Base-by-base conservation (phyloP, 78 protist species). In the Bodo saltans region DNA sequence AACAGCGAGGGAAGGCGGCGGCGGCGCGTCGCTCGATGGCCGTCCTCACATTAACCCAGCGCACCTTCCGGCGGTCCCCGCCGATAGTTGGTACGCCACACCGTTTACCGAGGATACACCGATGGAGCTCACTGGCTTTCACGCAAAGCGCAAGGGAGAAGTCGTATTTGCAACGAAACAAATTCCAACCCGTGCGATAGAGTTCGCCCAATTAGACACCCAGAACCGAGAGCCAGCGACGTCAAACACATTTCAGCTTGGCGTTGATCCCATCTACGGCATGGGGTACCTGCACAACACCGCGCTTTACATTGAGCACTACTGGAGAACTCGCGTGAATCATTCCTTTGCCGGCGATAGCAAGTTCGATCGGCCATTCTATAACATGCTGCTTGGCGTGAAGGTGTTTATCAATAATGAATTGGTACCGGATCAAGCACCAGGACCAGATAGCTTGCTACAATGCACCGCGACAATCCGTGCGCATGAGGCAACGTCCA, bases 21-120 rank as follows among this genome's bases (percentile, higher is more conserved):
- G n/a, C n/a, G n/a, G n/a, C n/a, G n/a, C n/a, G n/a, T n/a, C n/a
- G n/a, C n/a, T n/a, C n/a, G n/a, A n/a, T n/a, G n/a, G n/a, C n/a
- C n/a, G n/a, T n/a, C n/a, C n/a, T n/a, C n/a, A n/a, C n/a, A n/a
- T n/a, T n/a, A n/a, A n/a, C n/a, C n/a, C n/a, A n/a, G n/a, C n/a
- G 38, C 42, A 52, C 29, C 35, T 12, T n/a, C 69, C 70, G 68
- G 80, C 42, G 80, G 60, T 47, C n/a, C 60, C 60, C n/a, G n/a
- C 60, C 60, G 60, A 47, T 23, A 23, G n/a, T 8, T 47, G 60
- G 60, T 47, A 47, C 60, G 60, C n/a, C 60, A 8, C 8, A 17
- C 60, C 60, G 60, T 47, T 47, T 17, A 17, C 8, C 8, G 60
- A 47, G 60, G 60, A 47, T 17, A 23, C 60, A 8, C 60, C 60